Evolutionary conservation across 371 early-diverging fungal genomes (phyloP).

Genomic region (Blyttiomyces sp.): DNA sequence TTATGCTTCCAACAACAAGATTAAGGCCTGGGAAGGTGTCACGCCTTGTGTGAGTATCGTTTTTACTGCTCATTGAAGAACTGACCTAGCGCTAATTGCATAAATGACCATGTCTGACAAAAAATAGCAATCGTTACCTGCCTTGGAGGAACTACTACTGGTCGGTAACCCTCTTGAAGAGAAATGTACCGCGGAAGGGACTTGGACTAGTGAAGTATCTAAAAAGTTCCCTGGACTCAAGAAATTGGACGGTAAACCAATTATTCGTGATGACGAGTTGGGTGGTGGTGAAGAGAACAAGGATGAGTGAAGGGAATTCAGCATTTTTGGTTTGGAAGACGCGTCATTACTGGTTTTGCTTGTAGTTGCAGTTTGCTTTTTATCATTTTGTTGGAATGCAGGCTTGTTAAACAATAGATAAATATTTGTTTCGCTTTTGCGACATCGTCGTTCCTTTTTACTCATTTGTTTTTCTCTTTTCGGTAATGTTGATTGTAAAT

Average conservation of each 20-base stretch:
- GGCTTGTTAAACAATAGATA: no score
- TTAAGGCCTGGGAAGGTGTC: constrained; percentile 54
- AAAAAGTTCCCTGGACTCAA: constrained; percentile 45
- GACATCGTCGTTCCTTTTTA: no score
- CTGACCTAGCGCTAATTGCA: background rate
- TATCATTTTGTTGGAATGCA: no score
- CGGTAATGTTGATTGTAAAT: no score
- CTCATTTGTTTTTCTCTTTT: no score
- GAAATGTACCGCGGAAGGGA: constrained; percentile 50
- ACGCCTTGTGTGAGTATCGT: constrained; percentile 25
- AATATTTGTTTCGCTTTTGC: no score
- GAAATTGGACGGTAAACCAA: constrained; percentile 52
- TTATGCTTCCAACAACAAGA: constrained; percentile 54
- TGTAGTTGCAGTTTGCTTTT: background rate
- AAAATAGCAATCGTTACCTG: constrained; percentile 43
- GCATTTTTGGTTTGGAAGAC: background rate
- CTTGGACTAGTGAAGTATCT: constrained; percentile 41
- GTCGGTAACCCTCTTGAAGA: constrained; percentile 55
- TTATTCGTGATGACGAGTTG: constrained; percentile 46
- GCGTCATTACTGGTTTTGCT: background rate
- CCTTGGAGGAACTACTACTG: constrained; percentile 46
- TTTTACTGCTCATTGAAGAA: background rate
- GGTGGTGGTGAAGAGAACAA: constrained; percentile 13
- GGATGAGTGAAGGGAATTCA: constrained; percentile 10
- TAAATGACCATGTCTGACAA: constrained; percentile 1